Evolutionary conservation across 352 stramenopile genomes (phyloP), one percentile per base, ranked within the genome.

Genomic region (Globisporangium iwayamae): DNA sequence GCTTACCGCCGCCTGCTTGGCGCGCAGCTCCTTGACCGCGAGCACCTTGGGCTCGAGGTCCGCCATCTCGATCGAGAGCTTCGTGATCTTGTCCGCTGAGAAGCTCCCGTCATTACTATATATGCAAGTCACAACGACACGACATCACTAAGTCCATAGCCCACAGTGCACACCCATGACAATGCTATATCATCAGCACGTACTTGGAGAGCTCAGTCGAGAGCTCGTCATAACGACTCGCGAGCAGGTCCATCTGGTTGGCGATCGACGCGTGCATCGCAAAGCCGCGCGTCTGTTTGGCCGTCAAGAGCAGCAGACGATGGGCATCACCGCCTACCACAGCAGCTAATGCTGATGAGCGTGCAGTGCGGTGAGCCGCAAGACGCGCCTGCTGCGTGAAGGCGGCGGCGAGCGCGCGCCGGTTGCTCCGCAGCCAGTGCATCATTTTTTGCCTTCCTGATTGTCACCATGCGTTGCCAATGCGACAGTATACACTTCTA

Each of bases 1-100:
- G 34, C 83, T 81, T 28, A 98, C 89, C 28, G 98, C 87, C 11
- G 84, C 79, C 48, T 97, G 75, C 64, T 97, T 96, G 63, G 92
- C 90, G 69, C 96, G 89, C 39, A 94, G 85, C 76, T 93, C 75
- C 3, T 79, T 69, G 62, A 90, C 77, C 4, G 81, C 80, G 39
- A 79, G 43, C 46, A 91, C 77, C 39, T 94, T 87, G 0, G 87
- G 82, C 70, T 94, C 78, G 48, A 91, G 69, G 41, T 96, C 85
- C 1, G 80, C 73, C 74, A 95, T 90, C 66, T 96, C 85, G 62
- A 94, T 93, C 22, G 83, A 91, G 63, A 96, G 43, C 38, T 80
- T 91, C 18, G 81, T 91, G 70, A 94, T 89, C 22, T 80, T 81
- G 41, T 89, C 77, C 1, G 84, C 77, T 36, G 80, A 78, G 53